These are phyloP conservation scores for Nemania serpens DNA, from an alignment of 2,329 filamentous ascomycete genomes.

Conservation along the genomic window DNA sequence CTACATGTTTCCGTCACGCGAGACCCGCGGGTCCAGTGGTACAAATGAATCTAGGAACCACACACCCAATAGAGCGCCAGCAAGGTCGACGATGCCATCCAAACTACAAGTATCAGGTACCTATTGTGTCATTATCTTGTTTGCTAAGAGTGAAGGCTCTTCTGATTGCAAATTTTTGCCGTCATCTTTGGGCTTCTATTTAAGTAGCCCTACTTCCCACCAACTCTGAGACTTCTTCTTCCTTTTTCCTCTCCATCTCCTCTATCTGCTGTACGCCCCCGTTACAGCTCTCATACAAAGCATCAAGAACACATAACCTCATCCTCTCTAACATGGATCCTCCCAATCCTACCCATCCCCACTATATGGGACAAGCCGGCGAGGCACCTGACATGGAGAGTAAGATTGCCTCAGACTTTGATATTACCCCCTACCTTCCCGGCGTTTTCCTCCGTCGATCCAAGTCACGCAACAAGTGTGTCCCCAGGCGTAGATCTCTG, in stretches of 20 bases:
- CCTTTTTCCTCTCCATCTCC: background rate
- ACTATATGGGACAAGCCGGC: too few relatives aligned
- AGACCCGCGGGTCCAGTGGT: background rate
- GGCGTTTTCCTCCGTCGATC: too few relatives aligned
- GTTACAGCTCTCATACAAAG: background rate
- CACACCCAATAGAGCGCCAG: background rate
- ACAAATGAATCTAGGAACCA: background rate
- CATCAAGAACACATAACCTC: background rate
- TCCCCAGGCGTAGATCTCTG: too few relatives aligned
- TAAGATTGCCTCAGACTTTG: too few relatives aligned
- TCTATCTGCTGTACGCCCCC: background rate
- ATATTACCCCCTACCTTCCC: too few relatives aligned
- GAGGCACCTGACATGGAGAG: too few relatives aligned
- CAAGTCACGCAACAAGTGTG: too few relatives aligned
- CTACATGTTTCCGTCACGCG: background rate
- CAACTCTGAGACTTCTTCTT: background rate
- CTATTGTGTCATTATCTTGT: background rate
- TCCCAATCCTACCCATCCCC: too few relatives aligned
- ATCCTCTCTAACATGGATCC: background rate
- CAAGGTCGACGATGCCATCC: constrained; percentile 1
- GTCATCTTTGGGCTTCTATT: background rate
- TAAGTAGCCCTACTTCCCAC: background rate
- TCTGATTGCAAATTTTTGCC: too few relatives aligned
- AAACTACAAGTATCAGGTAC: too few relatives aligned
- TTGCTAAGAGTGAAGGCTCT: background rate